Conservation (phyloP, 1,284 basidiomycete genomes). For the Leccinum griseonigrum region DNA sequence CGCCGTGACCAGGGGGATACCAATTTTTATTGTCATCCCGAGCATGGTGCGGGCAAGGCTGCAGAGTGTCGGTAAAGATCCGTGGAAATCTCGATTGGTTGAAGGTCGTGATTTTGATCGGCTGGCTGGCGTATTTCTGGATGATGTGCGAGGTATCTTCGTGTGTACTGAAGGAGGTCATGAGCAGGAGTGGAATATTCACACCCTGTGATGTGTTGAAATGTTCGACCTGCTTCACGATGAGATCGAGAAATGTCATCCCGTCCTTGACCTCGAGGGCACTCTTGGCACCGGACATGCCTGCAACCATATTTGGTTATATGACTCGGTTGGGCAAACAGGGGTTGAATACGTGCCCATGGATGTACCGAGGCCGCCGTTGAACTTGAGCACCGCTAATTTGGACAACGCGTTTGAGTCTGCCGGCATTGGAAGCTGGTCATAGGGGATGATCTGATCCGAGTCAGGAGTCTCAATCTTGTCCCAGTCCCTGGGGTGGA, state of each 20-base stretch:
- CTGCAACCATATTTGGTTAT: conserved; percentile 33
- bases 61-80: conserved; percentile 89
- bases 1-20: conserved; percentile 99
- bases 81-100: conserved; percentile 98
- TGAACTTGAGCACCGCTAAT: conserved; percentile 97
- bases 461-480: conserved; percentile 88
- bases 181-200: conserved; percentile 93
- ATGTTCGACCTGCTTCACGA: conserved; percentile 91
- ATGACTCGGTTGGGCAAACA: background rate
- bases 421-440: conserved; percentile 59
- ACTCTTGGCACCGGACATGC: conserved; percentile 88
- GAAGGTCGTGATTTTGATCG: conserved; percentile 89
- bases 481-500: conserved; percentile 80
- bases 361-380: conserved; percentile 95
- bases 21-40: conserved; percentile 88
- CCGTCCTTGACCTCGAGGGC: conserved; percentile 90
- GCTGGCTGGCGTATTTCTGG: conserved; percentile 97
- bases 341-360: conserved; percentile 63
- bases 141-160: conserved; percentile 95
- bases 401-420: conserved; percentile 80
- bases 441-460: conserved; percentile 89
- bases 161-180: conserved; percentile 99
- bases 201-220: conserved; percentile 66
- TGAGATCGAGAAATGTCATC: conserved; percentile 97
- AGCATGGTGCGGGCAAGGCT: conserved; percentile 68